Conservation (phyloP, 305 asterid genomes). For the Fraxinus paxiana region DNA sequence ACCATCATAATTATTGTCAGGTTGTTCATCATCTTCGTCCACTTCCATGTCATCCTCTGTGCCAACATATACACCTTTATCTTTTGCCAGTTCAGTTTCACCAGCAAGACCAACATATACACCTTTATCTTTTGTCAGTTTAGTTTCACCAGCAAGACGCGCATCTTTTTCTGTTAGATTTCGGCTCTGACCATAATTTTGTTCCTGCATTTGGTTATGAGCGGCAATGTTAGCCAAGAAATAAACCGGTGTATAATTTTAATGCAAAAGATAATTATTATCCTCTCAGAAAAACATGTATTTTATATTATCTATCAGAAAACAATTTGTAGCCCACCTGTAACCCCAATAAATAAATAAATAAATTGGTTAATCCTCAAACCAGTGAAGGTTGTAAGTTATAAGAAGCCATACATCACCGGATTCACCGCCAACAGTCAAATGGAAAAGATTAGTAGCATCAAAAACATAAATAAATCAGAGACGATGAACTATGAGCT, state of each 20-base stretch:
- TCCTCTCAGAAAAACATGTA: background rate
- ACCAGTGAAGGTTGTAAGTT: background rate
- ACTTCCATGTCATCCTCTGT: conserved; percentile 42
- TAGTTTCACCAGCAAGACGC: conserved; percentile 26
- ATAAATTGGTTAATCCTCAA: background rate
- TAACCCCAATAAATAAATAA: conserved; percentile 5
- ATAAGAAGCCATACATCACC: background rate
- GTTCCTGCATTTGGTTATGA: conserved; percentile 28
- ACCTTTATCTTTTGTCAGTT: conserved; percentile 35
- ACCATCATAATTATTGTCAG: conserved; percentile 58
- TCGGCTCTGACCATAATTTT: conserved; percentile 30
- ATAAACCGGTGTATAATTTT: background rate
- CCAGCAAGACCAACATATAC: conserved; percentile 18
- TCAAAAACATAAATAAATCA: background rate
- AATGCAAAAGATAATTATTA: background rate
- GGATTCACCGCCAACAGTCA: background rate
- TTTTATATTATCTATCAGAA: background rate
- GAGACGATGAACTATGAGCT: background rate
- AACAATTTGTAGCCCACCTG: conserved; percentile 9
- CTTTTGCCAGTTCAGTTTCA: conserved; percentile 25
- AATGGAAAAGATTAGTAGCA: background rate
- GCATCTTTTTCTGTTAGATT: conserved; percentile 28
- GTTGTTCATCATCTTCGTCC: conserved; percentile 41
- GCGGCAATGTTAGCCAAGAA: conserved; percentile 20
- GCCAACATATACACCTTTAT: conserved; percentile 60